These are phyloP conservation scores for Apiospora sp. DNA, from an alignment of 2,329 filamentous ascomycete species.

Conservation along the genomic window DNA sequence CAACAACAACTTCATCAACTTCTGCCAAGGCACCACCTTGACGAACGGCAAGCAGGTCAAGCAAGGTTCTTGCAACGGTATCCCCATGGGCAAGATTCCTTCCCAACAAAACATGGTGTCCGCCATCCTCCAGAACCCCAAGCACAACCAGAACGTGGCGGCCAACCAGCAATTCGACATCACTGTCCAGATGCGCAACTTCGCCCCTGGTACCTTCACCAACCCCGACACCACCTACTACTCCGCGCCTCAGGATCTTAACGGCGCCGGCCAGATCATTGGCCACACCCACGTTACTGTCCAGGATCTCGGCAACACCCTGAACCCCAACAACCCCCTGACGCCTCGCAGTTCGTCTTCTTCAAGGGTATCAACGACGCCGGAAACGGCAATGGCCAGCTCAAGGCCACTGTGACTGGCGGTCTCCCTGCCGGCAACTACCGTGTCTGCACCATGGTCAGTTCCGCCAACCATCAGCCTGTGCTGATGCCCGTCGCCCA, in stretches of 20 bases:
- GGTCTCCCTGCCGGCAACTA: conserved; percentile 70
- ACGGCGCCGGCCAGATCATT: conserved; percentile 57
- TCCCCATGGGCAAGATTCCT: conserved; percentile 69
- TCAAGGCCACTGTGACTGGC: conserved; percentile 61
- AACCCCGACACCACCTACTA: conserved; percentile 69
- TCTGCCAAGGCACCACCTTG: conserved; percentile 60
- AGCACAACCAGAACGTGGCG: conserved; percentile 57
- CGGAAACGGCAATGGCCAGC: conserved; percentile 62
- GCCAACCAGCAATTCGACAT: conserved; percentile 61
- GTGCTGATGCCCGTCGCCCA: conserved; percentile 73
- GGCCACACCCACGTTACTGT: conserved; percentile 68
- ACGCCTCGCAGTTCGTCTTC: conserved; percentile 64
- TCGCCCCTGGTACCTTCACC: conserved; percentile 66
- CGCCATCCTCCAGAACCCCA: conserved; percentile 60
- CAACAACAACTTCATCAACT: conserved; percentile 69
- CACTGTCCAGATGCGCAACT: conserved; percentile 59
- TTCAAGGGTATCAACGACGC: conserved; percentile 74
- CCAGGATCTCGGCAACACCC: conserved; percentile 59
- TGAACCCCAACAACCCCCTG: conserved; percentile 61
- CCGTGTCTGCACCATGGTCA: conserved; percentile 70
- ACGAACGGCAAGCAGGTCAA: conserved; percentile 68
- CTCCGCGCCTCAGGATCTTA: conserved; percentile 63
- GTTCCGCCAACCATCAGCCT: conserved; percentile 71
- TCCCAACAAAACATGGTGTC: conserved; percentile 64
- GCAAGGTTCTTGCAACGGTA: conserved; percentile 69